phyloP scores from a whole-genome alignment of 345 rosid species.

The Acer negundo region DNA sequence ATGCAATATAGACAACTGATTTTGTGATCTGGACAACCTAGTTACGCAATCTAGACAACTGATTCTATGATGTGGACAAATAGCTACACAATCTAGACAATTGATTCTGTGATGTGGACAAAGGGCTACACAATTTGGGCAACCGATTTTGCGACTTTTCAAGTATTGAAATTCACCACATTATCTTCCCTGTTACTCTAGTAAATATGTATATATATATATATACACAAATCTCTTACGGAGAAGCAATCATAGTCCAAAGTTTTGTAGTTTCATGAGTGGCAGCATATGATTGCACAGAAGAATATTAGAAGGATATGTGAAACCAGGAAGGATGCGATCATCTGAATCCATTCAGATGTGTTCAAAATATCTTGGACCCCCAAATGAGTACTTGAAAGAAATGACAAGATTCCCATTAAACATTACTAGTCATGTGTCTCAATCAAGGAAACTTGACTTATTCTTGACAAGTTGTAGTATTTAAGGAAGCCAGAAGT shows the following conservation, averaged over 20 bases:
- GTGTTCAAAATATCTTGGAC: not conserved
- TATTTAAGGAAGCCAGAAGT: constrained; percentile 22
- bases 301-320: not conserved
- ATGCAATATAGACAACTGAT: too few species aligned
- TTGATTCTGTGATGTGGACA: too few species aligned
- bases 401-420: constrained; percentile 13
- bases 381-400: not conserved
- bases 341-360: too few species aligned
- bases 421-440: not conserved
- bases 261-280: not conserved
- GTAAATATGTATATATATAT: not conserved
- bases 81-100: too few species aligned
- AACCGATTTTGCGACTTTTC: too few species aligned
- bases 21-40: too few species aligned
- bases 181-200: too few species aligned
- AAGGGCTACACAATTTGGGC: too few species aligned
- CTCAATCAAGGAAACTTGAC: constrained; percentile 4
- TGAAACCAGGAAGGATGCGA: not conserved
- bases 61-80: too few species aligned
- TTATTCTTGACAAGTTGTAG: not conserved
- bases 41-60: too few species aligned
- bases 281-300: not conserved
- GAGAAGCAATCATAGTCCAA: not conserved
- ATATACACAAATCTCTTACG: not conserved
- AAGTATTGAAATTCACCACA: too few species aligned